Conservation (phyloP, 768 basidiomycete species). For the Lactarius hengduanensis region DNA sequence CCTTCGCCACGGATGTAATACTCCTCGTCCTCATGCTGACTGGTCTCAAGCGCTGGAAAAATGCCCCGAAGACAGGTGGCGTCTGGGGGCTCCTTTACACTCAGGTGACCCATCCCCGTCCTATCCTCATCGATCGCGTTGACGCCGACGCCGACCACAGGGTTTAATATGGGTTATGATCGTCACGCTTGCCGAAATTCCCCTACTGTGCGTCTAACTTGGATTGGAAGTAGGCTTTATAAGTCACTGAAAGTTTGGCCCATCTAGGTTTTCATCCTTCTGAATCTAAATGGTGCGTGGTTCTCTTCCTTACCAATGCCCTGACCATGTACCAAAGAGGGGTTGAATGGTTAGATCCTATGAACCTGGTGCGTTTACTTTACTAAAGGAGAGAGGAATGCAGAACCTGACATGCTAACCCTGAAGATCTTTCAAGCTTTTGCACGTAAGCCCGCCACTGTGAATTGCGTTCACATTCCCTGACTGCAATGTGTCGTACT, state of each 20-base stretch:
- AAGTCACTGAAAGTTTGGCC: not conserved
- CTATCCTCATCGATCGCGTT: not conserved
- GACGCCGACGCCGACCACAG: conserved; percentile 2
- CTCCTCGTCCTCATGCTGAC: conserved; percentile 21
- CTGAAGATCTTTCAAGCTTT: conserved; percentile 21
- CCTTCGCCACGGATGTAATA: conserved; percentile 14
- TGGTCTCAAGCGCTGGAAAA: conserved; percentile 20
- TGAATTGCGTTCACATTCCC: not conserved
- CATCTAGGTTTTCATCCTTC: conserved; percentile 17
- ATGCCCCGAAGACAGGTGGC: not conserved
- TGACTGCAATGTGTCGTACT: not conserved
- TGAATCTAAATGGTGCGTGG: conserved; percentile 23
- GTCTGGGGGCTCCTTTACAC: conserved; percentile 18
- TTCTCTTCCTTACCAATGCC: not conserved
- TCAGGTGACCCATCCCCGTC: conserved; percentile 5
- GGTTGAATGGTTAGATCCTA: conserved; percentile 1
- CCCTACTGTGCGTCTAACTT: conserved; percentile 13
- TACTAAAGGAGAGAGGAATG: not conserved
- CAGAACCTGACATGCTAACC: not conserved
- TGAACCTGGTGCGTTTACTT: conserved; percentile 21
- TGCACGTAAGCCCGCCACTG: conserved; percentile 6
- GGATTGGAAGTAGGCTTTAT: not conserved
- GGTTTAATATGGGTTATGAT: conserved; percentile 12
- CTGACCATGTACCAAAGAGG: not conserved
- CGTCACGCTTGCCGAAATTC: conserved; percentile 22